Base-by-base conservation (phyloP, 2,329 filamentous ascomycete genomes). In the Colletotrichum sp. region DNA sequence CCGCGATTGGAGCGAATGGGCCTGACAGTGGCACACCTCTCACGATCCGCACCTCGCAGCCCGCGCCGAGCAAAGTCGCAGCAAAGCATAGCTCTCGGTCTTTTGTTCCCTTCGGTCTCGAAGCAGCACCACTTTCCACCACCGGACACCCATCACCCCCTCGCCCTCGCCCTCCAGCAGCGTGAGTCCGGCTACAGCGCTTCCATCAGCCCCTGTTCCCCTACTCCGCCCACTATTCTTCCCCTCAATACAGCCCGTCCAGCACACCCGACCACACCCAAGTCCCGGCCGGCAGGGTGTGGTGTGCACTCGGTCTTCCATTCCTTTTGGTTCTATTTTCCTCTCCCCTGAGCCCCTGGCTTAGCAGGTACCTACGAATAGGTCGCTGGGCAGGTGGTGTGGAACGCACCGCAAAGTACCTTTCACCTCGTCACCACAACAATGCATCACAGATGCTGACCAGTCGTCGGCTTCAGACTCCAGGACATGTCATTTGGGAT, bases 1-100 rank as follows among this genome's bases (percentile, higher is more conserved):
- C 72, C 65, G 74, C 64, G 74, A 76, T 76, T 76, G 74, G 74
- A 65, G 63, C 59, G 57, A 59, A 69, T 60, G 39, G 36, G 24
- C 62, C 68, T 7, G 28, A 21, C 55, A 21, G 34, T 52, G 44
- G 44, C n/a, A 52, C 62, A 55, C 60, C 36, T 57, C 65, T 73
- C 36, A 72, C 21, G 49, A 65, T 39, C 26, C 60, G 62, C 36
- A 68, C 30, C 63, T 49, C 44, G 44, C 44, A 49, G 44, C 44
- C 44, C 44, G 44, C 28, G 18, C 30, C 59, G 28, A 62, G 55
- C 55, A 59, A 59, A 59, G 6, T 21, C 30, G 59, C 28, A 24
- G 59, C 30, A 62, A 12, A 8, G 55, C 59, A 62, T 26, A 8
- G 59, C 26, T 52, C 44, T 52, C 44, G n/a, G 44, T 52, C 44